Conservation (phyloP, 2,329 filamentous ascomycete species). For the Lecanicillium sp. region DNA sequence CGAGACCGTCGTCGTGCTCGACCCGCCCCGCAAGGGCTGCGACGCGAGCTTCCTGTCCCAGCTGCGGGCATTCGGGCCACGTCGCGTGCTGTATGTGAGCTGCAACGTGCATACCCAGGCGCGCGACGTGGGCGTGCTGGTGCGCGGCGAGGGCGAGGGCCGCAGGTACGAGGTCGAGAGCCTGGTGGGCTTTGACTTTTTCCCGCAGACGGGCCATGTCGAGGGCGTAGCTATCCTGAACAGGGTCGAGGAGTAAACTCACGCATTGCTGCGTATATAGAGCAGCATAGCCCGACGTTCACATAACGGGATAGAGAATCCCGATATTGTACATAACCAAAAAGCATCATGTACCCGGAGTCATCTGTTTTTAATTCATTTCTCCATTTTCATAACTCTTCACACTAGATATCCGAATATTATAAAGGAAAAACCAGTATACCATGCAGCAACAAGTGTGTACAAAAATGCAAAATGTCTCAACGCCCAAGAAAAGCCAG, state of each 20-base stretch:
- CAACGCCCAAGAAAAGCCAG: conserved; percentile 4
- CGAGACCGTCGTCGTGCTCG: conserved; percentile 88
- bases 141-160: conserved; percentile 54
- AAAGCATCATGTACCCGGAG: too few relatives aligned
- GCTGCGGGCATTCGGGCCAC: conserved; percentile 69
- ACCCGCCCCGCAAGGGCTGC: conserved; percentile 94
- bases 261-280: not conserved
- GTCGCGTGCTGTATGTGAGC: conserved; percentile 84
- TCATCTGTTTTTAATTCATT: too few relatives aligned
- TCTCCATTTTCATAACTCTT: not conserved
- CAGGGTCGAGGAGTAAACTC: conserved; percentile 36
- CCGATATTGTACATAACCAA: too few relatives aligned
- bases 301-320: too few relatives aligned
- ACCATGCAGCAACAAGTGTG: not conserved
- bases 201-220: conserved; percentile 76
- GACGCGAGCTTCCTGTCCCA: conserved; percentile 79
- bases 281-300: not conserved
- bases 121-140: conserved; percentile 81
- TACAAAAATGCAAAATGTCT: conserved; percentile 1
- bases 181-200: conserved; percentile 90
- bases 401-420: not conserved
- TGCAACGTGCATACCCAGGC: conserved; percentile 99
- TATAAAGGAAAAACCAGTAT: not conserved
- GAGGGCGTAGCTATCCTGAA: conserved; percentile 63
- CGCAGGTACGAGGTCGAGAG: conserved; percentile 80